phyloP scores from a whole-genome alignment of 78 protist species.

The Dictyostelium brefeldianum region DNA sequence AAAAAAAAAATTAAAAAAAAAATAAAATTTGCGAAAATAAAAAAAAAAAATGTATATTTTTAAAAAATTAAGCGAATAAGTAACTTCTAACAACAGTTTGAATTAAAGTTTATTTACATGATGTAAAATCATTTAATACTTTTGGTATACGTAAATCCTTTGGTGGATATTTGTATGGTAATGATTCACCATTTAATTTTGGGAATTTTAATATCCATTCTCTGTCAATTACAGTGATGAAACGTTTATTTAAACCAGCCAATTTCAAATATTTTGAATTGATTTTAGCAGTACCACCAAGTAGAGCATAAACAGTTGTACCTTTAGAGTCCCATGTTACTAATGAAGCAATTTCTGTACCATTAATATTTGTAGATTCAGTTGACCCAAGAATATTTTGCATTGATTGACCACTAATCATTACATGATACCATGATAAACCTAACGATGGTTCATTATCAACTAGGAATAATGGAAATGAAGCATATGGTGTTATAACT shows the following conservation, averaged over 20 bases:
- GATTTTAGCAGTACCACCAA: conserved; percentile 64
- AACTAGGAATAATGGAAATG: conserved; percentile 68
- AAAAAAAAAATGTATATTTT: too few relatives aligned
- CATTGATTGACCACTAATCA: conserved; percentile 73
- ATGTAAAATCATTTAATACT: conserved; percentile 38
- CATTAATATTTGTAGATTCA: conserved; percentile 44
- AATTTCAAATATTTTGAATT: not conserved
- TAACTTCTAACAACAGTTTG: too few relatives aligned
- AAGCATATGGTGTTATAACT: conserved; percentile 78
- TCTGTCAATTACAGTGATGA: conserved; percentile 44
- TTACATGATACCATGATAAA: conserved; percentile 69
- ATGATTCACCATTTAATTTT: conserved; percentile 33
- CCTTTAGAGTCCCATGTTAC: conserved; percentile 84
- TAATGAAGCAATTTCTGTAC: conserved; percentile 57
- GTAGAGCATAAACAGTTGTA: conserved; percentile 15
- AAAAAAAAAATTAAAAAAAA: not conserved
- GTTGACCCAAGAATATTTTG: conserved; percentile 82
- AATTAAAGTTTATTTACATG: conserved; percentile 46
- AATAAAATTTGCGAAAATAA: not conserved
- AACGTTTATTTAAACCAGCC: conserved; percentile 18
- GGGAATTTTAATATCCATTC: conserved; percentile 58
- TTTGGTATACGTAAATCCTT: not conserved
- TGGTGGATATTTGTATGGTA: conserved; percentile 38
- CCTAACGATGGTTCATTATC: conserved; percentile 28
- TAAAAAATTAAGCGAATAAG: too few relatives aligned